These are phyloP conservation scores for Xylogone sp. DNA, from an alignment of 2,329 filamentous ascomycete genomes.

Conservation along the genomic window DNA sequence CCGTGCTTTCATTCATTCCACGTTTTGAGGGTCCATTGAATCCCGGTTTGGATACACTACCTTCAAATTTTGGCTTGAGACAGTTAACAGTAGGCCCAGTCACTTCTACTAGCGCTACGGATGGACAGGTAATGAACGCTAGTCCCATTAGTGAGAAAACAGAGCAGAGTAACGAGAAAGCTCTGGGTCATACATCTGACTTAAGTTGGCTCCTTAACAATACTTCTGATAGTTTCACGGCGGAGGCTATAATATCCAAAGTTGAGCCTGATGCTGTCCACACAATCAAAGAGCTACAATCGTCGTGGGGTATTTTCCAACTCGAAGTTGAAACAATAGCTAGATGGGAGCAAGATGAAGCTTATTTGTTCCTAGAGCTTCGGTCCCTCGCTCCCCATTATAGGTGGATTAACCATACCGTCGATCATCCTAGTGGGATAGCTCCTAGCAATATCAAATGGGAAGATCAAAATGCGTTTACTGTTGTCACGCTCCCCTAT, in stretches of 20 bases:
- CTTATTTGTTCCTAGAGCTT: slow-evolving; percentile 28
- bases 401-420: slow-evolving; percentile 34
- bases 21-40: slow-evolving; percentile 9
- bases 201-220: slow-evolving; percentile 28
- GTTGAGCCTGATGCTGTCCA: slow-evolving; percentile 15
- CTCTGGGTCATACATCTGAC: not conserved
- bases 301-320: slow-evolving; percentile 23
- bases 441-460: slow-evolving; percentile 29
- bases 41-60: slow-evolving; percentile 22
- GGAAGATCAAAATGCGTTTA: slow-evolving; percentile 36
- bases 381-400: slow-evolving; percentile 33
- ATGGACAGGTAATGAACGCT: too few species aligned
- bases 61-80: slow-evolving; percentile 4
- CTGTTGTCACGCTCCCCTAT: slow-evolving; percentile 39
- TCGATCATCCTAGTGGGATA: slow-evolving; percentile 12
- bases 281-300: not conserved
- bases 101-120: not conserved
- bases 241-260: slow-evolving; percentile 29
- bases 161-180: not conserved
- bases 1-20: not conserved
- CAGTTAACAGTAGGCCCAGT: not conserved
- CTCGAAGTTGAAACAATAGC: slow-evolving; percentile 36
- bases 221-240: slow-evolving; percentile 15
- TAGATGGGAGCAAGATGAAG: slow-evolving; percentile 41
- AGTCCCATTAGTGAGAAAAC: not conserved